These are phyloP conservation scores for Xylariaceae sp. DNA, from an alignment of 2,329 filamentous ascomycete species.

Conservation along the genomic window DNA sequence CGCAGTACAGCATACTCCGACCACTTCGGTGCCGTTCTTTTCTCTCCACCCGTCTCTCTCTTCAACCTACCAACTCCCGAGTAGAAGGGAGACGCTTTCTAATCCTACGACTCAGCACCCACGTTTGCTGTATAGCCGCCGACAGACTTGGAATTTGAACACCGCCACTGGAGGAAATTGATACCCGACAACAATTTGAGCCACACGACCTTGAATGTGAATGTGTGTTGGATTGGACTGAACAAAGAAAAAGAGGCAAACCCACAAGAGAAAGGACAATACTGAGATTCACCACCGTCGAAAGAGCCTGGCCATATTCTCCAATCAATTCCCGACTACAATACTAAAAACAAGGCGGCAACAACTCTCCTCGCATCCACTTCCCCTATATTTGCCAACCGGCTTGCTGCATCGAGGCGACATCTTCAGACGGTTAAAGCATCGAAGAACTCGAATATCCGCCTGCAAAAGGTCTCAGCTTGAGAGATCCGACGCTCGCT, in stretches of 20 bases:
- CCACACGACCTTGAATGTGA: slow-evolving; percentile 21
- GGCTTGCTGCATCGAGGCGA: slow-evolving; percentile 32
- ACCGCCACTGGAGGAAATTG: slow-evolving; percentile 18
- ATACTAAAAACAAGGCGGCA: slow-evolving; percentile 16
- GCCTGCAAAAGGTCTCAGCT: slow-evolving; percentile 40
- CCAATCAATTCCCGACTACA: slow-evolving; percentile 12
- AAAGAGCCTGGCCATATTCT: slow-evolving; percentile 22
- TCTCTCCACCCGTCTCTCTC: slow-evolving; percentile 19
- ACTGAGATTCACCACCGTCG: slow-evolving; percentile 8
- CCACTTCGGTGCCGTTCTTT: slow-evolving; percentile 17
- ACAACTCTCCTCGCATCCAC: slow-evolving; percentile 10
- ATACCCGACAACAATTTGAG: slow-evolving; percentile 7
- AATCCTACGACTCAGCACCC: not conserved
- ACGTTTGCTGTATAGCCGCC: slow-evolving; percentile 15
- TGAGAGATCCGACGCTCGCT: slow-evolving; percentile 31
- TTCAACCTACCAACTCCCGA: slow-evolving; percentile 16
- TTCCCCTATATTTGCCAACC: slow-evolving; percentile 25
- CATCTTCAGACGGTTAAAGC: slow-evolving; percentile 27
- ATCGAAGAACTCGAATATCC: slow-evolving; percentile 27
- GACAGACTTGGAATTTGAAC: slow-evolving; percentile 9
- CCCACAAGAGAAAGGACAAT: slow-evolving; percentile 26
- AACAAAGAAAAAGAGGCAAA: slow-evolving; percentile 31
- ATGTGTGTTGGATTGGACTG: slow-evolving; percentile 13
- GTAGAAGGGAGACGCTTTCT: slow-evolving; percentile 16
- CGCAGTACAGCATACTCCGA: slow-evolving; percentile 24